Evolutionary conservation across 2,329 filamentous ascomycete genomes (phyloP).

Genomic region (Ophiostoma ips): DNA sequence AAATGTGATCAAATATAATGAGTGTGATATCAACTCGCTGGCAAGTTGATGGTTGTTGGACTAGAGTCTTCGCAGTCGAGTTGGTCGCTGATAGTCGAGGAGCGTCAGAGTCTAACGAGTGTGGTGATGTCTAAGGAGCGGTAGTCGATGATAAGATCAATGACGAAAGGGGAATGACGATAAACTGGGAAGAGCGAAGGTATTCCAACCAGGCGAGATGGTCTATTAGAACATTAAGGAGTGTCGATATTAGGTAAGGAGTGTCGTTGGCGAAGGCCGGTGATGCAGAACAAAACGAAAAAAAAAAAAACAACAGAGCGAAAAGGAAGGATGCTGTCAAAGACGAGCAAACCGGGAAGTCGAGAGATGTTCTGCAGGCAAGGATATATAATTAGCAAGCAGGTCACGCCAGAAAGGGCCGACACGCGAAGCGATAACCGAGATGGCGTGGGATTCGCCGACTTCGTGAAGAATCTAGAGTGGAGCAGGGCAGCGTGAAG

Average conservation of each 20-base stretch:
- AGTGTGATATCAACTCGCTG: slow-evolving; percentile 7
- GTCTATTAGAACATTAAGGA: slow-evolving; percentile 45
- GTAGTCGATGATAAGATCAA: not conserved
- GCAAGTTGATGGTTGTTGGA: slow-evolving; percentile 8
- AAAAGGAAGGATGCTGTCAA: slow-evolving; percentile 11
- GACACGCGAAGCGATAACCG: not conserved
- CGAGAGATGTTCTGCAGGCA: slow-evolving; percentile 22
- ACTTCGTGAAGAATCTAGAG: slow-evolving; percentile 3
- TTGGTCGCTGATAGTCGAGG: slow-evolving; percentile 5
- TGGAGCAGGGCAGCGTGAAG: slow-evolving; percentile 4
- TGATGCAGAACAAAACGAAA: slow-evolving; percentile 24
- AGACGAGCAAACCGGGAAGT: slow-evolving; percentile 22
- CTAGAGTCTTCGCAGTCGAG: slow-evolving; percentile 5
- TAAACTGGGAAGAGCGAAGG: slow-evolving; percentile 21
- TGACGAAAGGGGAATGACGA: slow-evolving; percentile 15
- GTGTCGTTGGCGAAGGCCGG: slow-evolving; percentile 39
- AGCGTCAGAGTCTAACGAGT: slow-evolving; percentile 17
- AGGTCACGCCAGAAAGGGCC: not conserved
- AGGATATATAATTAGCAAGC: slow-evolving; percentile 15
- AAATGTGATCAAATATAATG: slow-evolving; percentile 1
- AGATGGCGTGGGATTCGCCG: not conserved
- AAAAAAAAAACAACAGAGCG: slow-evolving; percentile 19
- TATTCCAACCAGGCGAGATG: slow-evolving; percentile 26
- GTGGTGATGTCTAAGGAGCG: slow-evolving; percentile 12
- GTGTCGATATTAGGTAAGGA: slow-evolving; percentile 41